Evolutionary conservation across 2,329 filamentous ascomycete species (phyloP), one percentile per base, ranked within the genome.

Genomic region (Remersonia thermophila): DNA sequence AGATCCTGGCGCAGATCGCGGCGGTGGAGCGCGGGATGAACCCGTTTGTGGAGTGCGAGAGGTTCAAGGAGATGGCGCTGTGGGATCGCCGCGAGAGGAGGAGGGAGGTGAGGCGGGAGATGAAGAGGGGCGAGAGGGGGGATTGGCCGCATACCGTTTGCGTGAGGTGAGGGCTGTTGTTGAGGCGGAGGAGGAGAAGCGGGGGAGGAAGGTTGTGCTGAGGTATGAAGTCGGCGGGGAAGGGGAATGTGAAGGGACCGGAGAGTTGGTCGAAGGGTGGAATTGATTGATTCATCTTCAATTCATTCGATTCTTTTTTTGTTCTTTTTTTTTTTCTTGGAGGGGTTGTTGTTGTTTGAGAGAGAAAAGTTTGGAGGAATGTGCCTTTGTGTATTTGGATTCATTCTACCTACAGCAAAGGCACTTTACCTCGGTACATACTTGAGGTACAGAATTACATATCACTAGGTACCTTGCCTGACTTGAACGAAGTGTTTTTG

Each of bases 1-100:
- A 48, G 35, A 50, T 54, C 30, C 34, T 48, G 13, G 47, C 42
- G 20, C 49, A 52, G 37, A 52, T 54, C 25, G 39, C 36, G 26
- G 46, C 47, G 23, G 45, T 55, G 33, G 47, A 55, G 45, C 31
- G 31, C n/a, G 45, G 36, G 36, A 4, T 39, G 20, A 41, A 44
- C 26, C 43, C 41, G 6, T 38, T 47, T 15, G 39, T 39, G 7
- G 33, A 42, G 6, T 23, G 5, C 20, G 9, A 23, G 20, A 9
- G 5, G 16, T 47, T 45, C 18, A 41, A 34, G n/a, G 38, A 39
- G 28, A 42, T 45, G 41, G 38, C 31, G 10, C 23, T 53, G 26
- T 48, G 50, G 45, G 35, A 27, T 11, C 17, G 4, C 12, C 3
- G 12, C 17, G 23, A 13, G 16, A 11, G 8, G 3, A 36, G 13